Base-by-base conservation (phyloP, 208 protist species). In the Acanthamoeba castellanii region DNA sequence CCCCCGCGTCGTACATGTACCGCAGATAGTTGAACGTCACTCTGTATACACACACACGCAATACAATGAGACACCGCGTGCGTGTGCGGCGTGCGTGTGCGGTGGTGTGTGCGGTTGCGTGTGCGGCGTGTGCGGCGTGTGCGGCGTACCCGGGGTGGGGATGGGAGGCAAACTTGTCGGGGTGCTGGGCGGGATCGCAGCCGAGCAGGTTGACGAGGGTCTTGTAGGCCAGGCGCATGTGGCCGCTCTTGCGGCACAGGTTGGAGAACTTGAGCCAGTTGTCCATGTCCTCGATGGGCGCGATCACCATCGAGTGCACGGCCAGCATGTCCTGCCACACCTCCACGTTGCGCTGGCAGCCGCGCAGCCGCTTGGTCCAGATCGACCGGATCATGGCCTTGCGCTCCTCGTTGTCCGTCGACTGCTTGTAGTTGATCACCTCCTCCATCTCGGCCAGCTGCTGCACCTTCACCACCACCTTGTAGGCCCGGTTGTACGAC, bases 381-480 rank as follows among this genome's bases (percentile, higher is more conserved):
- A 98, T 97, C 8, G 97, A 85, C 27, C 55, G 81, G 22, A 97
- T 97, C 94, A 96, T 97, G n/a, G 55, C 92, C 34, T 55, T 3
- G 30, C 50, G 2, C 13, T 82, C 37, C 32, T 92, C 57, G 50
- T 3, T 20, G 32, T 57, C 57, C 52, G 30, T n/a, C 3, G n/a
- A 70, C 34, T 72, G 72, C 50, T 95, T 92, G 42, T 95, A 95
- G 74, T 89, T n/a, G 59, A 95, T 95, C 18, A 95, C 50, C 64
- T 95, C 92, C 97, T 99, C 99, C 81, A 99, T 96, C 97, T 99
- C 99, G 52, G 98, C 98, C 47, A 99, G 97, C 97, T 99, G 99
- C 97, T 99, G 99, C 57, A 99, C 98, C 55, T 98, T 97, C n/a
- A 99, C 99, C 89, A 99, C 93, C 81, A 98, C 96, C 8, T 97